phyloP scores from a whole-genome alignment of 2,329 filamentous ascomycete genomes.

The Botrytis fabae region DNA sequence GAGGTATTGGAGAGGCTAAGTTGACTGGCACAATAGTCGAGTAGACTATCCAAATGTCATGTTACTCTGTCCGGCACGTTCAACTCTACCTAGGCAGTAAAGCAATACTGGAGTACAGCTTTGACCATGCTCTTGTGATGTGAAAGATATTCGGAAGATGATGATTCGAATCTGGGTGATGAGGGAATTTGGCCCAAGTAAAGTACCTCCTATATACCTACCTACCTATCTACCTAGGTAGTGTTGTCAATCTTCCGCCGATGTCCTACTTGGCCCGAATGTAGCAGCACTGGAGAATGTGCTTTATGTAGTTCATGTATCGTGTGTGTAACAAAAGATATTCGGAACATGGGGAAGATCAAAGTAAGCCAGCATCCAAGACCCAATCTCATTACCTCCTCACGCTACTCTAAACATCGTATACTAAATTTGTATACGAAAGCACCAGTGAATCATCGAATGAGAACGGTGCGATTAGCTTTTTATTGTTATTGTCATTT shows the following conservation, averaged over 20 bases:
- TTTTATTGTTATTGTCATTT: neutral
- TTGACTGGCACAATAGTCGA: neutral
- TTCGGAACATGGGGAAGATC: neutral
- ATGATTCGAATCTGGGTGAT: neutral
- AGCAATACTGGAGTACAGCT: neutral
- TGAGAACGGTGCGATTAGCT: neutral
- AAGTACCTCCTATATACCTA: neutral
- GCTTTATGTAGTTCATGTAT: neutral
- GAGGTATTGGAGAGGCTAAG: neutral
- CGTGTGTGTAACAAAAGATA: neutral
- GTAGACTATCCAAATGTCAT: neutral
- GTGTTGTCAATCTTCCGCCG: neutral
- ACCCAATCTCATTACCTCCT: neutral
- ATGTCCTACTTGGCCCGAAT: neutral
- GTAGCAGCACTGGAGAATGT: neutral
- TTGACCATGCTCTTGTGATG: constrained; percentile 5
- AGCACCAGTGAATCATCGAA: neutral
- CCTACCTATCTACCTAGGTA: too few relatives aligned
- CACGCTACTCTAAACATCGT: too few relatives aligned
- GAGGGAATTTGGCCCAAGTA: neutral
- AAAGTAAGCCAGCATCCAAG: neutral
- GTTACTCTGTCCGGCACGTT: neutral
- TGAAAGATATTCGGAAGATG: constrained; percentile 2
- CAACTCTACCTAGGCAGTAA: neutral
- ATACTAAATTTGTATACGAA: neutral